Conservation (phyloP, 768 basidiomycete species). For the Leccinum ochraceum region DNA sequence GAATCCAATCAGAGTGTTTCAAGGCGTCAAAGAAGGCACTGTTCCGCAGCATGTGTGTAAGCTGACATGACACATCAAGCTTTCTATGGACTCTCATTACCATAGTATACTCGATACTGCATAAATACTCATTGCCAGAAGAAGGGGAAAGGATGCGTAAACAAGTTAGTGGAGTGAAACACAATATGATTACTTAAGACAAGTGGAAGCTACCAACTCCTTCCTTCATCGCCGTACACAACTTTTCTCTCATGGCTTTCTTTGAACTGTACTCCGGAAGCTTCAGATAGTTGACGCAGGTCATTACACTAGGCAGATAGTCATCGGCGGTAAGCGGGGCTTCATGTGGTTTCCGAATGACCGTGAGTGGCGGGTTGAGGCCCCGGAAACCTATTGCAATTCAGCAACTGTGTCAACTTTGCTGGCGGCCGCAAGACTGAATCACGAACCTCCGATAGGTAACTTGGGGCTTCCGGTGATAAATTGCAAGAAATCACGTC, state of each 20-base stretch:
- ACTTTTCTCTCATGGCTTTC: slow-evolving; percentile 79
- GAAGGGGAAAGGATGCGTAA: slow-evolving; percentile 17
- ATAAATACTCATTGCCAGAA: slow-evolving; percentile 7
- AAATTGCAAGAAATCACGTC: slow-evolving; percentile 92
- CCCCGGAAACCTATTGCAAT: slow-evolving; percentile 79
- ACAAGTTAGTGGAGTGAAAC: slow-evolving; percentile 22
- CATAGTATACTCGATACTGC: not conserved
- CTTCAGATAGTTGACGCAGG: slow-evolving; percentile 96
- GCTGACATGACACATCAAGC: slow-evolving; percentile 7
- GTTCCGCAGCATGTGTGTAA: slow-evolving; percentile 27
- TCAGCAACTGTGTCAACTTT: not conserved
- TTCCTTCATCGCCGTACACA: slow-evolving; percentile 85
- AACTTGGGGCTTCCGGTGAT: slow-evolving; percentile 97
- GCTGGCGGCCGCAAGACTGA: not conserved
- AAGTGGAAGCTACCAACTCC: slow-evolving; percentile 98
- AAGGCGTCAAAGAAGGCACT: slow-evolving; percentile 10
- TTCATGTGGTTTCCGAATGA: slow-evolving; percentile 96
- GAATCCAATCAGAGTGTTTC: slow-evolving; percentile 6
- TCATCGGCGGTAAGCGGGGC: slow-evolving; percentile 88
- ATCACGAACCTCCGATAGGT: slow-evolving; percentile 83
- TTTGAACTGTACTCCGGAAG: slow-evolving; percentile 93
- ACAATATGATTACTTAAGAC: slow-evolving; percentile 53
- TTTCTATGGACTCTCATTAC: not conserved
- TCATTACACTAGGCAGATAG: slow-evolving; percentile 97
- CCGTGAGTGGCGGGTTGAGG: slow-evolving; percentile 90